A percentile compares a stretch with the other conserved stretches of the same genome.
Conservation (phyloP, 2,329 filamentous ascomycete species). For the Venturia nashicola region DNA sequence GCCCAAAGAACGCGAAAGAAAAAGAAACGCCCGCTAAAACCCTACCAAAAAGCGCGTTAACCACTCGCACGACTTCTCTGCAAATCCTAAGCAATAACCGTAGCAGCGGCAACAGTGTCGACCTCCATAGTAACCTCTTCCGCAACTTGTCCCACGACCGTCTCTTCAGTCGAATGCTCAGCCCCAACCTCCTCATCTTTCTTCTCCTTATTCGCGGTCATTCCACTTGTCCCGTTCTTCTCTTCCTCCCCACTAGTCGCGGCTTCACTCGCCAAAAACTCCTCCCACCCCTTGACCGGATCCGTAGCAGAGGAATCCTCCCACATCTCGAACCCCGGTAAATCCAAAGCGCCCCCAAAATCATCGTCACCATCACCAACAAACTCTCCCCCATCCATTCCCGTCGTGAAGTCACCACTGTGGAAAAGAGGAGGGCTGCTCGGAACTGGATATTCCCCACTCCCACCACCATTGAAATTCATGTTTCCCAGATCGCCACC, state of each 20-base stretch:
- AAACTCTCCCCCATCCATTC: neutral
- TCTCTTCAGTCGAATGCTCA: neutral
- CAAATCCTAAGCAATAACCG: neutral
- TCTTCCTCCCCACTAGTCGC: neutral
- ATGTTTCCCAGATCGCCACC: conserved; percentile 20
- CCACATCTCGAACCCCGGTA: conserved; percentile 1
- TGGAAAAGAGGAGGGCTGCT: conserved; percentile 2
- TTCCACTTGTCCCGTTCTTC: neutral
- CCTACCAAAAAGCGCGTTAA: neutral
- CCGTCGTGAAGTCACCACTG: neutral
- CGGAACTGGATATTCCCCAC: neutral
- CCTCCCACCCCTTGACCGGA: conserved; percentile 4
- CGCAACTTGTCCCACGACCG: neutral
- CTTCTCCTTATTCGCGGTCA: neutral
- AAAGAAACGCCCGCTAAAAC: neutral
- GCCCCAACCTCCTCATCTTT: neutral
- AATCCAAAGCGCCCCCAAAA: neutral
- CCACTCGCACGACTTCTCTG: neutral
- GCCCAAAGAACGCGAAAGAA: neutral
- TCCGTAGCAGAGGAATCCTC: conserved; percentile 9
- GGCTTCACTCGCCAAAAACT: neutral
- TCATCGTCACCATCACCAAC: neutral
- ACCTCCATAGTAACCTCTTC: neutral
- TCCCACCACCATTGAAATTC: conserved; percentile 16
- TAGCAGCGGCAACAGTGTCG: neutral